Evolutionary conservation across 768 basidiomycete species (phyloP).

Genomic region (Termitomyces heimii): DNA sequence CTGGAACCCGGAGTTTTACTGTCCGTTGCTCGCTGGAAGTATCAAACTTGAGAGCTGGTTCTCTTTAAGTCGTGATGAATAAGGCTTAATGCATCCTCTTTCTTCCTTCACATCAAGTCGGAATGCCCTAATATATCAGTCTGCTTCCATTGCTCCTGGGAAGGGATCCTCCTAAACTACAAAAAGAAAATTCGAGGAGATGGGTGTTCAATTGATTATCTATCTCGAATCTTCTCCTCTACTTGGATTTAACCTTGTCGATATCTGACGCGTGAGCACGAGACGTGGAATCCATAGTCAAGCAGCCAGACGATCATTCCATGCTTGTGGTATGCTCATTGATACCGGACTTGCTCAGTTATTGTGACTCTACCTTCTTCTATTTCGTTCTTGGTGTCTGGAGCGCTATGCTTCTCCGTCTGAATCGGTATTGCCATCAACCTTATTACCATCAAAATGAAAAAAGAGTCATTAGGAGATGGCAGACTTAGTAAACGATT

Average conservation of each 20-base stretch:
- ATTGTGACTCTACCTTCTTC: too few relatives aligned
- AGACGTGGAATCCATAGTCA: background rate
- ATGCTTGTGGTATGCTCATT: background rate
- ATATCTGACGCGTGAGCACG: background rate
- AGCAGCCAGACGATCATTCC: background rate
- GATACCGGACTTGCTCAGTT: too few relatives aligned
- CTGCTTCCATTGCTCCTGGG: background rate
- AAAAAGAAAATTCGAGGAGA: background rate
- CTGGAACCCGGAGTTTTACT: background rate
- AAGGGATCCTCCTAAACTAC: background rate
- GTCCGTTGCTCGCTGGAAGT: background rate
- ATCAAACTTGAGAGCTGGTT: background rate
- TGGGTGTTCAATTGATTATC: background rate
- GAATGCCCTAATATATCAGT: too few relatives aligned
- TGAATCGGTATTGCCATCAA: too few relatives aligned
- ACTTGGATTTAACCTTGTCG: background rate
- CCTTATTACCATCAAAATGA: background rate
- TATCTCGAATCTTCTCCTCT: background rate
- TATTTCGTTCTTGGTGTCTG: conserved; percentile 6
- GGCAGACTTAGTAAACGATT: background rate
- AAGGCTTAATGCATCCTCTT: too few relatives aligned
- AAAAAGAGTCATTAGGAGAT: too few relatives aligned
- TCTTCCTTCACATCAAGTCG: too few relatives aligned
- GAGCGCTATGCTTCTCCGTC: background rate
- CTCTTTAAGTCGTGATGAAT: background rate